Conservation (phyloP, 352 stramenopile genomes). For the Phytophthora megakarya region DNA sequence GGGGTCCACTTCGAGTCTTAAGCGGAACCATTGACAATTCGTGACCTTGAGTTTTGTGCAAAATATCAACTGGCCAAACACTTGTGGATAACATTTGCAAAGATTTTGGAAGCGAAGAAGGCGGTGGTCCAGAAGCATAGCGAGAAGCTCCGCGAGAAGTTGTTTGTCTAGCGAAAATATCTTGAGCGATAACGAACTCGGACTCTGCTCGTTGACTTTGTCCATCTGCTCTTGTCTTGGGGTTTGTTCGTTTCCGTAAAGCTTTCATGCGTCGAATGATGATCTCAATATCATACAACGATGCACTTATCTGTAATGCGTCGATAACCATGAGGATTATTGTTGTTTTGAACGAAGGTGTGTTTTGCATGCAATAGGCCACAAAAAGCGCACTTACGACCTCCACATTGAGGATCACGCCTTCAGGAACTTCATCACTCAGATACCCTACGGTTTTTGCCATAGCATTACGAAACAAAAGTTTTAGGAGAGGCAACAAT, state of each 20-base stretch:
- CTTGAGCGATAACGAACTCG: constrained; percentile 16
- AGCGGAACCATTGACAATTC: neutral
- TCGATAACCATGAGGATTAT: constrained; percentile 7
- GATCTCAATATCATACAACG: constrained; percentile 16
- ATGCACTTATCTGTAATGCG: constrained; percentile 16
- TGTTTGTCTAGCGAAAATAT: constrained; percentile 5
- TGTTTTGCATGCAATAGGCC: constrained; percentile 45
- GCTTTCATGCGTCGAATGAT: constrained; percentile 2
- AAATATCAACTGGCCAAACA: neutral
- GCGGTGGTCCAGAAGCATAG: neutral
- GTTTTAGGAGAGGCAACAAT: constrained; percentile 34
- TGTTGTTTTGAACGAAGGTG: constrained; percentile 32
- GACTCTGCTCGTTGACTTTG: neutral
- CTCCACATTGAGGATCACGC: constrained; percentile 46
- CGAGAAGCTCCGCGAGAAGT: neutral
- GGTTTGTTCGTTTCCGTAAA: neutral
- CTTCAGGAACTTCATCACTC: constrained; percentile 20
- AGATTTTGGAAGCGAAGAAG: neutral
- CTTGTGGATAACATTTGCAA: constrained; percentile 2
- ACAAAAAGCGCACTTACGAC: constrained; percentile 47
- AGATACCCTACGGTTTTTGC: constrained; percentile 19
- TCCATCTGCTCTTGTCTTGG: neutral
- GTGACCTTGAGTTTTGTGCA: neutral
- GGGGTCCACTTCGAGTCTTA: neutral
- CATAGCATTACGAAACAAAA: constrained; percentile 29